Conservation (phyloP, 768 basidiomycete species). For the Auricularia heimuer region DNA sequence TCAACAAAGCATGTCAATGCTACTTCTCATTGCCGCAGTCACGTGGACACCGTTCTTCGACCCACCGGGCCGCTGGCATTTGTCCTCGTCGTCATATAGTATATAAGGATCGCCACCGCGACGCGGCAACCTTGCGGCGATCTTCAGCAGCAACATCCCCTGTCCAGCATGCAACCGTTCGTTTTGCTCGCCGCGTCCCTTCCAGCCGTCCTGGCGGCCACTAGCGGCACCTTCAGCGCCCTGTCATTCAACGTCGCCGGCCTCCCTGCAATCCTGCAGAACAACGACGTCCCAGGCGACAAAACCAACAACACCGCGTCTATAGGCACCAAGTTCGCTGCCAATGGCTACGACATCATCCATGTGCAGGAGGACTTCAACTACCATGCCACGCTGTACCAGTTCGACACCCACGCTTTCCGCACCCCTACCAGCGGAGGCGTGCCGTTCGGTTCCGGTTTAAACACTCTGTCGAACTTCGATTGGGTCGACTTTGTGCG, state of each 20-base stretch:
- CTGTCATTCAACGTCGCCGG: constrained; percentile 28
- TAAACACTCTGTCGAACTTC: constrained; percentile 30
- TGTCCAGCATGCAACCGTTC: too few species aligned
- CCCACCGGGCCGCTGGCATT: too few species aligned
- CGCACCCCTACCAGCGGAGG: constrained; percentile 29
- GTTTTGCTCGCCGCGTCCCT: too few species aligned
- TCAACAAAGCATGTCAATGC: too few species aligned
- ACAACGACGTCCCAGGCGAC: not conserved
- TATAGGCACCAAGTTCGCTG: not conserved
- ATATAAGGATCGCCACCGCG: too few species aligned
- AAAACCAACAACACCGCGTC: not conserved
- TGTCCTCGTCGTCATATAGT: too few species aligned
- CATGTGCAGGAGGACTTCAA: constrained; percentile 26
- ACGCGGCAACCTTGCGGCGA: too few species aligned
- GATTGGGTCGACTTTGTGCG: constrained; percentile 26
- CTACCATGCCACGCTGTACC: constrained; percentile 28
- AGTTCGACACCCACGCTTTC: constrained; percentile 25
- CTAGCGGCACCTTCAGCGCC: constrained; percentile 19
- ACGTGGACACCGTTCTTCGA: too few species aligned
- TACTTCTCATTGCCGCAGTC: too few species aligned
- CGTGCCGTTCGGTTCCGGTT: constrained; percentile 23
- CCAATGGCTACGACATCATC: not conserved
- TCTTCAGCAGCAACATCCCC: too few species aligned
- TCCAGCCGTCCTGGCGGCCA: constrained; percentile 5
- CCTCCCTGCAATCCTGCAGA: constrained; percentile 15